These are phyloP conservation scores for Nakazawaea laoshanensis DNA, from an alignment of 805 yeast genomes.

Conservation along the genomic window DNA sequence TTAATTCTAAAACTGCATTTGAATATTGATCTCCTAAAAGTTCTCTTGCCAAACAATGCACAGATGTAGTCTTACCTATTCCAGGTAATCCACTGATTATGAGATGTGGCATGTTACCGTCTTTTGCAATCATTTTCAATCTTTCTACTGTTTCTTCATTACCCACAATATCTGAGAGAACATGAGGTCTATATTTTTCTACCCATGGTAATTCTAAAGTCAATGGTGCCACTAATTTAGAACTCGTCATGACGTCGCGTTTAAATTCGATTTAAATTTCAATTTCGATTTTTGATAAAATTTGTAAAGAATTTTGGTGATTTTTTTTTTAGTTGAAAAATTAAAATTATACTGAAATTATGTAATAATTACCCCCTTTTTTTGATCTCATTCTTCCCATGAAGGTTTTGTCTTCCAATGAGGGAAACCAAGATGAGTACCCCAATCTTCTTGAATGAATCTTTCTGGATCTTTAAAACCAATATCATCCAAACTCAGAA, in stretches of 20 bases:
- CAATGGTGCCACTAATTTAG: slow-evolving; percentile 9
- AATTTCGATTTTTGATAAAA: too few species aligned
- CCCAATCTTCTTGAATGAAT: slow-evolving; percentile 22
- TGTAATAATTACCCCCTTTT: too few species aligned
- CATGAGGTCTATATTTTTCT: slow-evolving; percentile 88
- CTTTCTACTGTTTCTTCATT: slow-evolving; percentile 85
- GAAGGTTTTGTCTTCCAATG: slow-evolving; percentile 17
- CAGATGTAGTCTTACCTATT: slow-evolving; percentile 93
- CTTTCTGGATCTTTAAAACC: slow-evolving; percentile 25
- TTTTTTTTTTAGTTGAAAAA: too few species aligned
- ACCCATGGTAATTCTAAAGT: slow-evolving; percentile 41
- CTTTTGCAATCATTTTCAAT: slow-evolving; percentile 72
- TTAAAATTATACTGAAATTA: too few species aligned
- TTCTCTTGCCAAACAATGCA: slow-evolving; percentile 82
- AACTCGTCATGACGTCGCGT: too few species aligned
- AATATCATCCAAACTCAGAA: slow-evolving; percentile 19
- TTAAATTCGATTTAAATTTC: too few species aligned
- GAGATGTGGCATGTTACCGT: slow-evolving; percentile 96
- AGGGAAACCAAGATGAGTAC: slow-evolving; percentile 23
- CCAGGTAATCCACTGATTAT: slow-evolving; percentile 96
- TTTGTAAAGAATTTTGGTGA: too few species aligned
- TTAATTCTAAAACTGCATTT: slow-evolving; percentile 86
- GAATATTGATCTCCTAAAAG: slow-evolving; percentile 63
- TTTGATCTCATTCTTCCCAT: slow-evolving; percentile 10
- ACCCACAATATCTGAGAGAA: slow-evolving; percentile 82